Percentiles rank a stretch among this genome's conserved stretches.
Conservation (phyloP, 73 alveolate species). For the Stentor coeruleus region DNA sequence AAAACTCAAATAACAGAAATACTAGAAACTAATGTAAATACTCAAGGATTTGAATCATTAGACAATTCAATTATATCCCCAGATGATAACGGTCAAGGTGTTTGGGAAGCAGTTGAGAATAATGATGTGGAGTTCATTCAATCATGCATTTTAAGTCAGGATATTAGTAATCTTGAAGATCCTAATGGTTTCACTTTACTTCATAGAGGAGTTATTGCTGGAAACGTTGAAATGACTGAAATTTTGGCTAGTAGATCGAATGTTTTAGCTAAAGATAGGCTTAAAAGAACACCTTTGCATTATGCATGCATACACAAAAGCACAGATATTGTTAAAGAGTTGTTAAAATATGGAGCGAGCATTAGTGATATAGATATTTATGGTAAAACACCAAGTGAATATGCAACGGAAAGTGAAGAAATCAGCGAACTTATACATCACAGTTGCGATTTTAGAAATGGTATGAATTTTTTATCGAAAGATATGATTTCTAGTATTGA, state of each 20-base stretch:
- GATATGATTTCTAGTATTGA: no score
- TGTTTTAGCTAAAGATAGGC: neutral
- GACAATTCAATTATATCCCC: neutral
- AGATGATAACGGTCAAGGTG: neutral
- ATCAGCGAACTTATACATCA: neutral
- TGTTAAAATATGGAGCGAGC: neutral
- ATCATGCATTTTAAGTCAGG: neutral
- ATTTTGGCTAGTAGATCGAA: no score
- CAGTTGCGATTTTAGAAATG: no score
- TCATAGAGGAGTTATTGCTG: neutral
- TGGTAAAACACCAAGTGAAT: neutral
- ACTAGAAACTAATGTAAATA: neutral
- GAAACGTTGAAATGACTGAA: neutral
- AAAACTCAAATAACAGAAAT: neutral
- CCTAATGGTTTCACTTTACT: neutral
- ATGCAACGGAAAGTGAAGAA: neutral
- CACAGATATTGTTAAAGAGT: neutral
- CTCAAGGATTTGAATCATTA: neutral
- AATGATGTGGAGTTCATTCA: neutral
- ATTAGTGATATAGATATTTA: neutral
- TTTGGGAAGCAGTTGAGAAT: neutral
- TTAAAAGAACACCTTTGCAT: neutral
- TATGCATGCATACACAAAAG: neutral
- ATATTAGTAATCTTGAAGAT: neutral
- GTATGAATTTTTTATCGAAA: neutral